Conservation (phyloP, 2,329 filamentous ascomycete genomes). For the Coniosporium tulheliwenetii region DNA sequence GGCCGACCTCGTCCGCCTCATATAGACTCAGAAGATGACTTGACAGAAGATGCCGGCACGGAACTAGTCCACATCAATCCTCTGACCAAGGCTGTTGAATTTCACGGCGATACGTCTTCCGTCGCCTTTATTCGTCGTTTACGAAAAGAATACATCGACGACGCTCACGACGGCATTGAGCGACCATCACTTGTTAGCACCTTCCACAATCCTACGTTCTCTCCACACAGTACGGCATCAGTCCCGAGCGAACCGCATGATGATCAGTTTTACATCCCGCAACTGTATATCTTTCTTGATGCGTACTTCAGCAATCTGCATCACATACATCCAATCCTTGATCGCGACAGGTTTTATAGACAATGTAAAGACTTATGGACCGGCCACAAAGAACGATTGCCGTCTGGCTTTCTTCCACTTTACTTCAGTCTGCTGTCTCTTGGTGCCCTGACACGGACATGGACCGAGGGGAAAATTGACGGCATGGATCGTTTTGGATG, state of each 20-base stretch:
- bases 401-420: constrained; percentile 28
- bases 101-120: constrained; percentile 32
- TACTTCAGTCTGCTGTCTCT: constrained; percentile 32
- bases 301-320: constrained; percentile 34
- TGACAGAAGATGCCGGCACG: constrained; percentile 9
- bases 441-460: constrained; percentile 28
- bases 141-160: constrained; percentile 12
- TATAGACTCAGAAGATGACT: constrained; percentile 6
- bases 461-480: constrained; percentile 27
- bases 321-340: constrained; percentile 31
- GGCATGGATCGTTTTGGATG: constrained; percentile 29
- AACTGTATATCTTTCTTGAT: constrained; percentile 29
- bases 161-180: constrained; percentile 7
- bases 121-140: constrained; percentile 29
- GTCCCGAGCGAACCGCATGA: constrained; percentile 4
- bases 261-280: constrained; percentile 24
- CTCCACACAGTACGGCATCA: constrained; percentile 8
- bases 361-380: constrained; percentile 30
- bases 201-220: constrained; percentile 30
- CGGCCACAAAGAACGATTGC: constrained; percentile 12
- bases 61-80: constrained; percentile 29
- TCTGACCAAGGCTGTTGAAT: constrained; percentile 31
- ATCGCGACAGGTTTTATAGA: constrained; percentile 27
- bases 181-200: constrained; percentile 27
- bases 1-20: constrained; percentile 1